Percentiles rank a stretch among this genome's conserved stretches.
phyloP scores from a whole-genome alignment of 148 eudicot genomes.

The Hydrangea macrophylla region DNA sequence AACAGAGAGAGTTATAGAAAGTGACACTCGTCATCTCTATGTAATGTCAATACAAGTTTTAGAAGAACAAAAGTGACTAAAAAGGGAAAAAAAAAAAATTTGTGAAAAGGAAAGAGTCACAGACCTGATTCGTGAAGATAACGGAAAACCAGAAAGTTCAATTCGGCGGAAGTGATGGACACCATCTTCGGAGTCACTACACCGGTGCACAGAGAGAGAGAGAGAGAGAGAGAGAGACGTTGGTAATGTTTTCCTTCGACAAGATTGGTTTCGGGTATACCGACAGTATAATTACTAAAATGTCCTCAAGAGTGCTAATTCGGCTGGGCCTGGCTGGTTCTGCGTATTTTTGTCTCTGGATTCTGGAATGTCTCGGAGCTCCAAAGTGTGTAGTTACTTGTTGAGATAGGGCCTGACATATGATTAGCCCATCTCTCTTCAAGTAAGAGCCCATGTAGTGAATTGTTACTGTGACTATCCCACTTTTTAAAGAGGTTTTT shows the following conservation, averaged over 20 bases:
- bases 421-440: too few species aligned
- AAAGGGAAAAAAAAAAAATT: background rate
- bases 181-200: constrained; percentile 19
- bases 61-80: background rate
- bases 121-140: constrained; percentile 57
- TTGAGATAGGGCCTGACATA: too few species aligned
- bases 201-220: background rate
- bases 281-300: background rate
- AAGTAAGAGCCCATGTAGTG: too few species aligned
- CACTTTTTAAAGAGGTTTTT: too few species aligned
- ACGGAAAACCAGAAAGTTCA: constrained; percentile 43
- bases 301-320: background rate
- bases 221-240: background rate
- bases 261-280: background rate
- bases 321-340: too few species aligned
- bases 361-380: too few species aligned
- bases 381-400: too few species aligned
- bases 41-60: background rate
- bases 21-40: background rate
- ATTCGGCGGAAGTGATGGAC: constrained; percentile 29
- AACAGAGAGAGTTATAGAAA: background rate
- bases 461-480: too few species aligned
- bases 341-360: too few species aligned
- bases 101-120: background rate
- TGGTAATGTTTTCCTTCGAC: background rate